phyloP scores from a whole-genome alignment of 306 rosid species.

The Gleditsia sinensis region DNA sequence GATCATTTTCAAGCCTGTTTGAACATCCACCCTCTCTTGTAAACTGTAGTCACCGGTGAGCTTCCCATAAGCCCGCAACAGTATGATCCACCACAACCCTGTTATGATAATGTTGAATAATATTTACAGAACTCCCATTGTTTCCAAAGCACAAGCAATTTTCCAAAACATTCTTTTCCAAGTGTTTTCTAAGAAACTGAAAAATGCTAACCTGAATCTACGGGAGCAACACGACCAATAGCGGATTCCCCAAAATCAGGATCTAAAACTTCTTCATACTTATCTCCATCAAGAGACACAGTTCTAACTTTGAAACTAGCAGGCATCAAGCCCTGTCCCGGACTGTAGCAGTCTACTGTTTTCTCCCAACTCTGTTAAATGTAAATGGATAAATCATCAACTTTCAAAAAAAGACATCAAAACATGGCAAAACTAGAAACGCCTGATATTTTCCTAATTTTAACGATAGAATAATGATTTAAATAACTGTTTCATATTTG shows the following conservation, averaged over 20 bases:
- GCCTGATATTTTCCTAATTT: not conserved
- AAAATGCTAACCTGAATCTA: slow-evolving; percentile 81
- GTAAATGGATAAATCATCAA: slow-evolving; percentile 13
- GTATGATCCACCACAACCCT: slow-evolving; percentile 99
- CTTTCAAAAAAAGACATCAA: not conserved
- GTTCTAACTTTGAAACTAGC: slow-evolving; percentile 94
- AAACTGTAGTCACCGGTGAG: slow-evolving; percentile 77
- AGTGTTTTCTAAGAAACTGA: slow-evolving; percentile 6
- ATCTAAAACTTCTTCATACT: slow-evolving; percentile 77
- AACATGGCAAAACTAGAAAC: not conserved
- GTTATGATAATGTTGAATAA: slow-evolving; percentile 24
- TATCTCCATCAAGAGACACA: slow-evolving; percentile 50
- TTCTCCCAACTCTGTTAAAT: slow-evolving; percentile 91
- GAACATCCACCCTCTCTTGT: slow-evolving; percentile 93
- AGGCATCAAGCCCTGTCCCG: slow-evolving; percentile 99
- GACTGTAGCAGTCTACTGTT: slow-evolving; percentile 96
- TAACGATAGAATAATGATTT: not conserved
- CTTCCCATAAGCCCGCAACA: slow-evolving; percentile 89
- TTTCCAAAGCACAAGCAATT: not conserved
- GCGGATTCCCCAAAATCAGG: slow-evolving; percentile 99
- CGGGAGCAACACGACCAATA: slow-evolving; percentile 98
- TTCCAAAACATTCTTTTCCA: not conserved
- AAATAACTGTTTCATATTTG: not conserved
- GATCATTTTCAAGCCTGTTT: slow-evolving; percentile 90
- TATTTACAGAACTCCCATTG: not conserved